These are phyloP conservation scores for Cyberlindnera euphorbiae DNA, from an alignment of 805 yeast species.

Conservation along the genomic window DNA sequence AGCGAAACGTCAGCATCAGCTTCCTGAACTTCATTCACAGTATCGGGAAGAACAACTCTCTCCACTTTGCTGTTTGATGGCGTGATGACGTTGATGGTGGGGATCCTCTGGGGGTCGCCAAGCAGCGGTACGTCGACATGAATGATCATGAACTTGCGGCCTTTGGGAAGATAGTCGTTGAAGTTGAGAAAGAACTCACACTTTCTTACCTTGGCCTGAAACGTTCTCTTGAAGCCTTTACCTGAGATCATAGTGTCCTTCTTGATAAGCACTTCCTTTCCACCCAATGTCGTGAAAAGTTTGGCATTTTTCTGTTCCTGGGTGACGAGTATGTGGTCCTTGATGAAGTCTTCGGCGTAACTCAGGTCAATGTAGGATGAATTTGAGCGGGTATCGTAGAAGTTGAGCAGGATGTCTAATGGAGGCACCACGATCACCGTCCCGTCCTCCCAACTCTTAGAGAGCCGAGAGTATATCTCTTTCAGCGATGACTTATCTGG, in stretches of 20 bases:
- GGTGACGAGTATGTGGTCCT: constrained; percentile 53
- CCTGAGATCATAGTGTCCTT: constrained; percentile 52
- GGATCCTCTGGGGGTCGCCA: constrained; percentile 30
- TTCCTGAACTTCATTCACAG: constrained; percentile 1
- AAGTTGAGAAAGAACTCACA: constrained; percentile 46
- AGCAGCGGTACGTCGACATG: constrained; percentile 52
- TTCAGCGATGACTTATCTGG: constrained; percentile 43
- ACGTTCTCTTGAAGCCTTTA: constrained; percentile 49
- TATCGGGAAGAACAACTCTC: not conserved
- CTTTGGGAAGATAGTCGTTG: constrained; percentile 55
- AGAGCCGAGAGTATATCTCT: constrained; percentile 40
- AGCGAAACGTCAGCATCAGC: not conserved
- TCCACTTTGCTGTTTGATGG: constrained; percentile 8
- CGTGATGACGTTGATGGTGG: constrained; percentile 1
- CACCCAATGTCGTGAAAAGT: constrained; percentile 50
- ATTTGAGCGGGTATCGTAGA: constrained; percentile 35
- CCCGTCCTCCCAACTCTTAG: constrained; percentile 31
- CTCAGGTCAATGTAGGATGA: constrained; percentile 46
- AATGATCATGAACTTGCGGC: constrained; percentile 50
- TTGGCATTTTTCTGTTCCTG: constrained; percentile 29
- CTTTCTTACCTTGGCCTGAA: constrained; percentile 38
- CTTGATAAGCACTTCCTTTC: constrained; percentile 50
- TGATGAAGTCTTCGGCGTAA: constrained; percentile 53
- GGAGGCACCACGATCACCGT: constrained; percentile 68
- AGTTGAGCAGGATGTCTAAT: constrained; percentile 38